Percentiles rank a stretch among this genome's conserved stretches.
Conservation (phyloP, 139 green algal genomes). For the Ostreobium quekettii region DNA sequence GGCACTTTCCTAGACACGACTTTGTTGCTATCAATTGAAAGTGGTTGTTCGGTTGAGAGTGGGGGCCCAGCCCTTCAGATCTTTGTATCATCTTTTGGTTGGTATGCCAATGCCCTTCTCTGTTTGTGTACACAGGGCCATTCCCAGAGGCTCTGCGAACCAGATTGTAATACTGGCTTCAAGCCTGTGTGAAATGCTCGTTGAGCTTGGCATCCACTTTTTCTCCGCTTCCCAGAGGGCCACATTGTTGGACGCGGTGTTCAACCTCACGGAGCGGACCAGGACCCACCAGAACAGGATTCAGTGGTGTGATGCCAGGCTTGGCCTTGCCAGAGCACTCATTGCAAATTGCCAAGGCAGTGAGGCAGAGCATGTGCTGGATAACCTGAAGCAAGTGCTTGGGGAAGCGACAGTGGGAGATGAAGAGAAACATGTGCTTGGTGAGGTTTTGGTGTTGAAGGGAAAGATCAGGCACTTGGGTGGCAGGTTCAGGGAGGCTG, state of each 20-base stretch:
- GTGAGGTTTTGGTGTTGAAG: not conserved
- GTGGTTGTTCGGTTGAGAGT: too few relatives aligned
- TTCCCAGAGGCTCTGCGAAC: not conserved
- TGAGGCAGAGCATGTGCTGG: constrained; percentile 9
- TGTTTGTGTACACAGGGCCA: too few relatives aligned
- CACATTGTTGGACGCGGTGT: not conserved
- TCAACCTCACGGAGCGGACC: too few relatives aligned
- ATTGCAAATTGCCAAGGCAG: constrained; percentile 2
- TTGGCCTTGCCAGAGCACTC: constrained; percentile 3
- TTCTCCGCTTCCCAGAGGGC: constrained; percentile 5
- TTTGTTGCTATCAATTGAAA: too few relatives aligned
- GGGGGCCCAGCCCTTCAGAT: too few relatives aligned
- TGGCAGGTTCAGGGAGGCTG: constrained; percentile 1
- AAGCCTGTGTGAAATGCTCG: constrained; percentile 13
- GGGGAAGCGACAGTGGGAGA: not conserved
- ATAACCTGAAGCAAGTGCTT: constrained; percentile 3
- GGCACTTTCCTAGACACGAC: too few relatives aligned
- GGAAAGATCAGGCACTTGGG: constrained; percentile 10
- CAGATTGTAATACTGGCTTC: not conserved
- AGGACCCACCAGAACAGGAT: too few relatives aligned
- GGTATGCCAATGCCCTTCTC: too few relatives aligned
- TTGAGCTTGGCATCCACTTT: constrained; percentile 15
- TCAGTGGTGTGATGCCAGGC: not conserved
- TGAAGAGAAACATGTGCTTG: not conserved
- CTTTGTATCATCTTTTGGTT: too few relatives aligned